phyloP scores from a whole-genome alignment of 2,329 filamentous ascomycete species.

The Cladosporium sp. region DNA sequence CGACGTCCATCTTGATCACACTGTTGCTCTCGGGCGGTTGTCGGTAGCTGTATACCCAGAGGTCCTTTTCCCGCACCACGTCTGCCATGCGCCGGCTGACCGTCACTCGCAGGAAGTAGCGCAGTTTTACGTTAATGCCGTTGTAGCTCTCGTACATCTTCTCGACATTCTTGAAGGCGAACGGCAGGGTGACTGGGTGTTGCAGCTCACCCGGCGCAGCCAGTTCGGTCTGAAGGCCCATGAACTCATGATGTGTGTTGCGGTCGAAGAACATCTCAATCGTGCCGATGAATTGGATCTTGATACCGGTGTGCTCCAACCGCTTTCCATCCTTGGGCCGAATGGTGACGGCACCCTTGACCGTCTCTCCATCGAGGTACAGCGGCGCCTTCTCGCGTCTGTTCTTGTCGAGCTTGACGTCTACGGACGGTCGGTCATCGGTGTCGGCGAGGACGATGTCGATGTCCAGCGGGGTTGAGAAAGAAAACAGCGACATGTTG shows the following conservation, averaged over 20 bases:
- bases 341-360: conserved; percentile 92
- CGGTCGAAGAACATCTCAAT: conserved; percentile 99
- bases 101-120: conserved; percentile 96
- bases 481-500: conserved; percentile 85
- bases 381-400: conserved; percentile 92
- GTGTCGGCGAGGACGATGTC: conserved; percentile 94
- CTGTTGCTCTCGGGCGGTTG: conserved; percentile 97
- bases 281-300: conserved; percentile 98
- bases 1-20: conserved; percentile 99
- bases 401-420: conserved; percentile 98
- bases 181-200: conserved; percentile 96
- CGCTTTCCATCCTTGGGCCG: conserved; percentile 97
- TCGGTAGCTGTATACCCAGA: conserved; percentile 98
- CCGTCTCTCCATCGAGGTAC: conserved; percentile 96
- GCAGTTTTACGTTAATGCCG: conserved; percentile 97
- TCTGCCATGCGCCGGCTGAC: conserved; percentile 96
- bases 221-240: conserved; percentile 92
- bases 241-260: conserved; percentile 98
- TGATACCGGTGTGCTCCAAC: conserved; percentile 96
- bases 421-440: conserved; percentile 90
- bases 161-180: conserved; percentile 99
- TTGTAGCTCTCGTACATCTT: conserved; percentile 99
- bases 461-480: conserved; percentile 96
- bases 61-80: conserved; percentile 96
- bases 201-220: conserved; percentile 95